Conservation (phyloP, 495 filamentous ascomycete species). For the Cryomyces antarcticus region DNA sequence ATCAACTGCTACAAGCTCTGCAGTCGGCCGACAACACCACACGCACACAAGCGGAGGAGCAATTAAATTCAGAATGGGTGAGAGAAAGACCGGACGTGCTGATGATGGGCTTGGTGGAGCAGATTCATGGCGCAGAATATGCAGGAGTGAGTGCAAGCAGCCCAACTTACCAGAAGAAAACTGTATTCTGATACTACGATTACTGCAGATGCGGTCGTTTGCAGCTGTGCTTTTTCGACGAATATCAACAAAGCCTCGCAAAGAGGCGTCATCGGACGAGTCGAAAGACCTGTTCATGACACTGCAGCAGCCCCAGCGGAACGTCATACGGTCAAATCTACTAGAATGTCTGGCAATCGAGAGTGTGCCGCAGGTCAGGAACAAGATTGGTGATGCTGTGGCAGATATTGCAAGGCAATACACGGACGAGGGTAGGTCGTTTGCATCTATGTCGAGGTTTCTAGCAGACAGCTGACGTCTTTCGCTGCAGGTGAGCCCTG, state of each 20-base stretch:
- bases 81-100: constrained; percentile 59
- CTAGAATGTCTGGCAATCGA: constrained; percentile 57
- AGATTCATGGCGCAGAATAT: constrained; percentile 55
- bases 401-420: constrained; percentile 91
- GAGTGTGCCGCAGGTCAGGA: constrained; percentile 47
- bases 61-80: constrained; percentile 78
- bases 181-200: background rate
- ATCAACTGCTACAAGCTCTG: constrained; percentile 65
- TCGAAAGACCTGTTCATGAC: constrained; percentile 67
- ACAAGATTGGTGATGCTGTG: constrained; percentile 91
- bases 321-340: constrained; percentile 62
- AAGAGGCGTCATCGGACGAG: constrained; percentile 46
- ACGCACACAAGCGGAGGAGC: constrained; percentile 71
- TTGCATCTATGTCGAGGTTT: background rate
- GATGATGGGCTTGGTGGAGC: constrained; percentile 83
- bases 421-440: constrained; percentile 52
- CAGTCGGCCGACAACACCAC: constrained; percentile 76
- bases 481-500: constrained; percentile 49
- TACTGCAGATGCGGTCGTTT: constrained; percentile 56
- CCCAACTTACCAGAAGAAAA: background rate
- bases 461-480: background rate
- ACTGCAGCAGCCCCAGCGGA: constrained; percentile 44
- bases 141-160: constrained; percentile 33
- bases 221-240: constrained; percentile 86
- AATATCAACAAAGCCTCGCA: constrained; percentile 72